Evolutionary conservation across 2,329 filamentous ascomycete genomes (phyloP).

Genomic region (Ampelomyces quisqualis): DNA sequence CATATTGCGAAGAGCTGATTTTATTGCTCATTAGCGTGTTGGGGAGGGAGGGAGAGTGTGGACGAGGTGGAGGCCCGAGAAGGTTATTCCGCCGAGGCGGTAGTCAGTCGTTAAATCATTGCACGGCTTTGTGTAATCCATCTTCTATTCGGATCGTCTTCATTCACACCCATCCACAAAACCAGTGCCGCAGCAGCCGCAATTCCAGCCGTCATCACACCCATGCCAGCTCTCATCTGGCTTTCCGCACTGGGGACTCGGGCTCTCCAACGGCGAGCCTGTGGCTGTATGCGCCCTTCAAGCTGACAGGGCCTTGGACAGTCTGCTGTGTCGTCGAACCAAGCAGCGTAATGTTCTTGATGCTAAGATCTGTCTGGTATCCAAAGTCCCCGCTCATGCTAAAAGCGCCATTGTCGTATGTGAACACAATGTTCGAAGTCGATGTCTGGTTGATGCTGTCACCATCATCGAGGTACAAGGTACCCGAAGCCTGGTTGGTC

Average conservation of each 20-base stretch:
- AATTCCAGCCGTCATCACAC: constrained; percentile 7
- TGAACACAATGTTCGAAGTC: constrained; percentile 60
- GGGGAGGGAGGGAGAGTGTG: too few relatives aligned
- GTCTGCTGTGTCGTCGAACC: constrained; percentile 50
- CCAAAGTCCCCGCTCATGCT: constrained; percentile 57
- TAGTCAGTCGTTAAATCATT: too few relatives aligned
- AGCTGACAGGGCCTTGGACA: constrained; percentile 50
- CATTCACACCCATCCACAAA: constrained; percentile 1
- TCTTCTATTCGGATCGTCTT: background rate
- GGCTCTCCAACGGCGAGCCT: constrained; percentile 12
- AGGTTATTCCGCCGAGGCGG: too few relatives aligned
- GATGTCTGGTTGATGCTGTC: constrained; percentile 61
- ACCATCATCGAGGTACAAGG: constrained; percentile 76
- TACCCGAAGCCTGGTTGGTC: constrained; percentile 64
- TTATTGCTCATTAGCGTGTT: too few relatives aligned
- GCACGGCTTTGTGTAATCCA: background rate
- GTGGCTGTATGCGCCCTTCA: constrained; percentile 18
- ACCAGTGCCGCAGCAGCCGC: constrained; percentile 2
- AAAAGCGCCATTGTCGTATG: constrained; percentile 58
- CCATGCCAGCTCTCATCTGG: constrained; percentile 1
- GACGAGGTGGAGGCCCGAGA: too few relatives aligned
- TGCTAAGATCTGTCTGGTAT: constrained; percentile 41
- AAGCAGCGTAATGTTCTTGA: constrained; percentile 33
- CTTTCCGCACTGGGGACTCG: constrained; percentile 9
- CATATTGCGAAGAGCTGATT: too few relatives aligned